These are phyloP conservation scores for Anacardium occidentale DNA, from an alignment of 345 rosid genomes.

Conservation along the genomic window DNA sequence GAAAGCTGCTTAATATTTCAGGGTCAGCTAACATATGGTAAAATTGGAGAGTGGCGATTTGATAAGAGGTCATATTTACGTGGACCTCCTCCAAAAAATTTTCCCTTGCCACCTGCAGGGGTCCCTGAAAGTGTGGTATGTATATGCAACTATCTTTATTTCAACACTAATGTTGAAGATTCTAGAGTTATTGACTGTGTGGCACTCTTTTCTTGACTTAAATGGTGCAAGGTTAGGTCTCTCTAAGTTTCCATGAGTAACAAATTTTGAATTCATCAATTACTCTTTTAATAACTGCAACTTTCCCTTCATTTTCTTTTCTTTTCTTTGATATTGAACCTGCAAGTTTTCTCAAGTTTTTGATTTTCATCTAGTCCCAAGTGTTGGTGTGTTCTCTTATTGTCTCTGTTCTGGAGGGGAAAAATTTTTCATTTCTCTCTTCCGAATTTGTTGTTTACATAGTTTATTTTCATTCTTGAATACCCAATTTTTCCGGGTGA, in stretches of 20 bases:
- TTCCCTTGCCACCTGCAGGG: constrained; percentile 85
- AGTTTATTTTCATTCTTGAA: too few species aligned
- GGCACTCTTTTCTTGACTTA: not conserved
- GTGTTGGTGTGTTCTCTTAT: not conserved
- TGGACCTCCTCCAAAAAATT: constrained; percentile 78
- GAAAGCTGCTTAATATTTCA: constrained; percentile 24
- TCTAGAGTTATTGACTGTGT: not conserved
- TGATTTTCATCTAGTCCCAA: not conserved
- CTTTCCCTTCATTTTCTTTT: not conserved
- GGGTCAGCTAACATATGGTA: constrained; percentile 89
- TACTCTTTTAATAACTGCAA: not conserved
- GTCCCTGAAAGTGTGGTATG: constrained; percentile 98
- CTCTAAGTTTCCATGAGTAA: not conserved
- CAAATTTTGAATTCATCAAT: not conserved
- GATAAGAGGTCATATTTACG: constrained; percentile 87
- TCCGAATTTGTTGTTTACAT: too few species aligned
- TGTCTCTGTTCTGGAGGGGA: not conserved
- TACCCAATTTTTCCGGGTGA: too few species aligned
- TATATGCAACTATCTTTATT: not conserved
- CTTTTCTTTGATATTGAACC: not conserved
- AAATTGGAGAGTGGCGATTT: constrained; percentile 90
- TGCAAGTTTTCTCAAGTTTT: not conserved
- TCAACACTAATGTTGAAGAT: not conserved
- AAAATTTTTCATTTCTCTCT: too few species aligned
- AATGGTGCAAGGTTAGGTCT: not conserved